Conservation (phyloP, 768 basidiomycete species). For the Crepidotus variabilis region DNA sequence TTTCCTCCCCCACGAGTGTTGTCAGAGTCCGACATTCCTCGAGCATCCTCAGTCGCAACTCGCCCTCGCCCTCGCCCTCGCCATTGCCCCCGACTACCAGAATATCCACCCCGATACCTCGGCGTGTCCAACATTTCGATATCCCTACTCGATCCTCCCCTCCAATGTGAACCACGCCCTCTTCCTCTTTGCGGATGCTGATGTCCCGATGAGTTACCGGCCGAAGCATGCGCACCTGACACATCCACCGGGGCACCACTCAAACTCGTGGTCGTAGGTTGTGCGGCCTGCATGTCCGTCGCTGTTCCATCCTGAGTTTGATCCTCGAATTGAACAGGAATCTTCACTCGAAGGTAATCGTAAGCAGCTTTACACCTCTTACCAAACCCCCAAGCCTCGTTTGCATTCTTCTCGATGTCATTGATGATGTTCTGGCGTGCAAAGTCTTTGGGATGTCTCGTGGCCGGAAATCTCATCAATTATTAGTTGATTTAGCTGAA, state of each 20-base stretch:
- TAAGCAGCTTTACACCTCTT: conserved; percentile 48
- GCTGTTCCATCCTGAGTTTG: neutral
- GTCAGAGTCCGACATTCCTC: neutral
- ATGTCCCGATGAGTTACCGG: neutral
- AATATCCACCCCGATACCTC: neutral
- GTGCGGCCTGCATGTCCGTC: conserved; percentile 3
- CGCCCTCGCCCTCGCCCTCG: neutral
- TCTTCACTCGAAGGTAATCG: conserved; percentile 49
- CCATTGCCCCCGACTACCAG: neutral
- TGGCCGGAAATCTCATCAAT: conserved; percentile 49
- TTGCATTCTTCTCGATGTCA: conserved; percentile 65
- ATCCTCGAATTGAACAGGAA: conserved; percentile 24
- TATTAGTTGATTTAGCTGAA: neutral
- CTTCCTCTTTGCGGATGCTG: neutral
- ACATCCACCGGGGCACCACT: neutral
- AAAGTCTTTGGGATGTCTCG: conserved; percentile 32
- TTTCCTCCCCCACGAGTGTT: neutral
- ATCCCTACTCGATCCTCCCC: neutral
- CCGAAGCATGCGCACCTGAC: neutral
- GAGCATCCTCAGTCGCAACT: neutral
- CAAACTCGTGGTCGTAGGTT: neutral
- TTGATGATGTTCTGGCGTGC: conserved; percentile 42
- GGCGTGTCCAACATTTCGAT: neutral
- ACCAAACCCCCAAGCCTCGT: conserved; percentile 47
- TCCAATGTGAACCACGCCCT: neutral